phyloP scores from a whole-genome alignment of 805 yeast genomes.

The Saturnispora diversa region DNA sequence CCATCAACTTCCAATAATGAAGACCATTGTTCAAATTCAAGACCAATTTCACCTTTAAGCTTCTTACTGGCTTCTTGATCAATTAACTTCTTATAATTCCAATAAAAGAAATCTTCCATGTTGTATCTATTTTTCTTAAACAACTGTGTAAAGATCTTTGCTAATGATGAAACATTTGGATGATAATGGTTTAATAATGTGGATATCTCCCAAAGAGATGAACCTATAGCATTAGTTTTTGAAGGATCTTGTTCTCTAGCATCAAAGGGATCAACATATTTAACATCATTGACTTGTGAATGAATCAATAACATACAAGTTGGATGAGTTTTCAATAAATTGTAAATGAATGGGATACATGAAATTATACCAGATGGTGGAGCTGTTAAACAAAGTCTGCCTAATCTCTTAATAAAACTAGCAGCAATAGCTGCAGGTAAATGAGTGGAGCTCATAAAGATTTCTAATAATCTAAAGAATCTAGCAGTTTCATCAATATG shows the following conservation, averaged over 20 bases:
- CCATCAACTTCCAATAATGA: constrained; percentile 30
- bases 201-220: constrained; percentile 90
- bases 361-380: constrained; percentile 87
- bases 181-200: constrained; percentile 75
- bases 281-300: constrained; percentile 31
- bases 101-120: constrained; percentile 90
- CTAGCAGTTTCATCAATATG: constrained; percentile 78
- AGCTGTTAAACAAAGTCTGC: constrained; percentile 65
- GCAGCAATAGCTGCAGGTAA: constrained; percentile 77
- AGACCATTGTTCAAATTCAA: constrained; percentile 60
- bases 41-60: constrained; percentile 64
- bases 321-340: constrained; percentile 84
- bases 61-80: constrained; percentile 57
- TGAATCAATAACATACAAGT: constrained; percentile 88
- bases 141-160: constrained; percentile 82
- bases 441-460: constrained; percentile 82
- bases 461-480: constrained; percentile 77
- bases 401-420: constrained; percentile 76
- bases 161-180: constrained; percentile 90
- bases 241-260: constrained; percentile 63
- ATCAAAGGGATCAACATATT: constrained; percentile 58
- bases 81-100: constrained; percentile 65
- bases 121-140: constrained; percentile 80
- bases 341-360: constrained; percentile 84
- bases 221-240: constrained; percentile 66